Conservation (phyloP, 208 protist species). For the Angomonas ambiguus region DNA sequence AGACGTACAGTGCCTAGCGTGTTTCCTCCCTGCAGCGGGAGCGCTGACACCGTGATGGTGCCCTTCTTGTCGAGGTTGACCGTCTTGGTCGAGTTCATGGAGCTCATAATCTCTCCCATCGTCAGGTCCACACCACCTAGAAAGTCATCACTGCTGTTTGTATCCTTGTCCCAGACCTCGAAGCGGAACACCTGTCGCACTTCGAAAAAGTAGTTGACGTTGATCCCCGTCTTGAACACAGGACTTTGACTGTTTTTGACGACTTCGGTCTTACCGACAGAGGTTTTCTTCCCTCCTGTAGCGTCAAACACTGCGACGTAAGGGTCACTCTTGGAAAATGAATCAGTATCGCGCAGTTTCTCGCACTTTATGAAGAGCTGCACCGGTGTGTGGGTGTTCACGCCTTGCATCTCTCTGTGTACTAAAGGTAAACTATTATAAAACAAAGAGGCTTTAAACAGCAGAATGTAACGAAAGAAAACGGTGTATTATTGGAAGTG, state of each 20-base stretch:
- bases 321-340: conserved; percentile 25
- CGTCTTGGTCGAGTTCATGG: conserved; percentile 15
- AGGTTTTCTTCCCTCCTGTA: not conserved
- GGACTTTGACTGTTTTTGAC: conserved; percentile 36
- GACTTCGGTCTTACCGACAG: conserved; percentile 26
- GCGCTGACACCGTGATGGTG: conserved; percentile 23
- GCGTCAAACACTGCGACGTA: conserved; percentile 19
- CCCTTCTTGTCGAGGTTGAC: conserved; percentile 18
- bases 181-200: conserved; percentile 20
- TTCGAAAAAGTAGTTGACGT: conserved; percentile 37
- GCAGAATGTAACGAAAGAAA: not conserved
- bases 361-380: conserved; percentile 33
- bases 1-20: conserved; percentile 20
- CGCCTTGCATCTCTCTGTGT: no score
- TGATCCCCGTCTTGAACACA: conserved; percentile 22
- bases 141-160: conserved; percentile 19
- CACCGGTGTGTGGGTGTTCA: conserved; percentile 14
- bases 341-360: conserved; percentile 19
- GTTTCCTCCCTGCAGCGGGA: conserved; percentile 8
- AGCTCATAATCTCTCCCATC: conserved; percentile 25
- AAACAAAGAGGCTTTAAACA: not conserved
- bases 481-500: no score
- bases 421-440: no score
- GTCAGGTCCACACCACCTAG: conserved; percentile 23
- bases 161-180: conserved; percentile 26